Conservation (phyloP, 2,329 filamentous ascomycete genomes). For the Seiridium cupressi region DNA sequence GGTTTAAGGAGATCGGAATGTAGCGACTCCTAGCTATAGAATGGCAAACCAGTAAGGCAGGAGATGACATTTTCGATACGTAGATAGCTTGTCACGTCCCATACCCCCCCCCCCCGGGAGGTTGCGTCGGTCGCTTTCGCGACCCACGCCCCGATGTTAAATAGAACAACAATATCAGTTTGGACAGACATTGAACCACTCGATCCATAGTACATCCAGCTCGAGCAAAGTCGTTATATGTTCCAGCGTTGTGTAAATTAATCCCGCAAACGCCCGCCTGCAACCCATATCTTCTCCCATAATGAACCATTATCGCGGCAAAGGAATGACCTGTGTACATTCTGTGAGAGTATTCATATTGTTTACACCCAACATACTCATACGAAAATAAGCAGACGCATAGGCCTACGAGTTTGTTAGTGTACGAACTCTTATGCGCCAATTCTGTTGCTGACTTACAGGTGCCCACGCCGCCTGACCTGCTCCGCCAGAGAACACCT, state of each 20-base stretch:
- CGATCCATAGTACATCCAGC: no score
- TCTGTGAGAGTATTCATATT: constrained; percentile 43
- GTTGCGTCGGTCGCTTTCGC: no score
- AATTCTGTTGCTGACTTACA: constrained; percentile 15
- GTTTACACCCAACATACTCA: constrained; percentile 42
- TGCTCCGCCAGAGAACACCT: constrained; percentile 17
- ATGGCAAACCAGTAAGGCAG: no score
- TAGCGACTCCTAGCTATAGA: no score
- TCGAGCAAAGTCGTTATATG: no score
- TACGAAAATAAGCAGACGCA: constrained; percentile 39
- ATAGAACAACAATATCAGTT: no score
- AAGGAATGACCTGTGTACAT: constrained; percentile 37
- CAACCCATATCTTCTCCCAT: background rate
- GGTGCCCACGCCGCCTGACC: constrained; percentile 20
- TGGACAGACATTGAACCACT: no score
- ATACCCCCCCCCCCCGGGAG: no score
- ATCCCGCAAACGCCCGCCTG: background rate
- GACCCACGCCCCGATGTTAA: no score
- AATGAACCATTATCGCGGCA: constrained; percentile 10
- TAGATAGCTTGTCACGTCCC: no score
- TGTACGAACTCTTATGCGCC: background rate
- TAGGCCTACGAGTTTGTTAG: constrained; percentile 23
- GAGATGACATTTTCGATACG: no score
- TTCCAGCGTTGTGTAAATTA: background rate
- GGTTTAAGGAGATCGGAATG: no score